Evolutionary conservation across 2,329 filamentous ascomycete genomes (phyloP), one percentile per base, ranked within the genome.

Genomic region (Teratosphaeria epicoccoides): DNA sequence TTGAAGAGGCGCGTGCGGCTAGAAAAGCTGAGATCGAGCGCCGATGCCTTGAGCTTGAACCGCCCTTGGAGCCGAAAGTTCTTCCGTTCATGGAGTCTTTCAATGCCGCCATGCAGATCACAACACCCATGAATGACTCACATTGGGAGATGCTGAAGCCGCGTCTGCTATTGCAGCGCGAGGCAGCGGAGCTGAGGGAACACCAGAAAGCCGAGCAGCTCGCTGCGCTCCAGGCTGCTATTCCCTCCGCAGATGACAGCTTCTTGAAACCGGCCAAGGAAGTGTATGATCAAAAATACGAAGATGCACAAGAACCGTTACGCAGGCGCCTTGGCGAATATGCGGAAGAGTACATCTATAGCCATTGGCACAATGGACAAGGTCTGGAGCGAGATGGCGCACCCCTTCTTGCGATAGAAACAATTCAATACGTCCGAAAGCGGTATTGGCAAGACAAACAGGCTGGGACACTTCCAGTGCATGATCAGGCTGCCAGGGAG

Each of bases 31-130:
- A 88, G 59, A 89, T 91, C 61, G 84, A 89, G 66, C 77, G 77
- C 49, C 79, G 85, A 24, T 87, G 84, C 62, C 48, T 57, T 44
- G 70, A 78, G 65, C 74, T 91, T 47, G 68, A 82, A 26, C 85
- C 85, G 24, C 83, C 86, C 1, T 71, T 91, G 52, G 70, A 73
- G 47, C 70, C 81, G 37, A 76, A 74, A 57, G 73, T 86, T 43
- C 72, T 90, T 52, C 76, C 77, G 51, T 82, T 84, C 61, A 86
- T 88, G 68, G 78, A 85, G 46, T 82, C 85, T 1, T 91, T 88
- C 66, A 80, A 84, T 62, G 84, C 84, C 33, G 83, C 87, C 25
- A 77, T 86, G 45, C 80, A 87, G 56, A 84, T 88, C 33, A 78
- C 79, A 9, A 76, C 79, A 23, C 82, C 83, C 20, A 71, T 91